These are phyloP conservation scores for Debaryomyces subglobosus DNA, from an alignment of 1,139 yeast genomes.

Conservation along the genomic window DNA sequence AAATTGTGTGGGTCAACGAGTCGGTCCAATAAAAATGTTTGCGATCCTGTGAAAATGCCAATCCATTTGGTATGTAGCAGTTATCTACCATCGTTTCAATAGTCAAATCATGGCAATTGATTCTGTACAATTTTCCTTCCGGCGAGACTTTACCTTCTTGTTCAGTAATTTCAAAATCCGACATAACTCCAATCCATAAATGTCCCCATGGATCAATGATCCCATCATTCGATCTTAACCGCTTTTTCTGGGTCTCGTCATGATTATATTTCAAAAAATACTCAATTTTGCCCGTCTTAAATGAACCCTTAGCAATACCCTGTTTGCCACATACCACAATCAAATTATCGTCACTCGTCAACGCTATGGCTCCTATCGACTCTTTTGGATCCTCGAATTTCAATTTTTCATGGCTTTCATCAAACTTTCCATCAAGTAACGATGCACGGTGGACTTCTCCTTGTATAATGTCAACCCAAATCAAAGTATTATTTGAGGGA, in stretches of 20 bases:
- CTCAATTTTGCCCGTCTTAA: constrained; percentile 40
- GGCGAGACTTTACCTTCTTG: constrained; percentile 31
- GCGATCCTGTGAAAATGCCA: constrained; percentile 63
- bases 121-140: constrained; percentile 49
- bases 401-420: constrained; percentile 43
- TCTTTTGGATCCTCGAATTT: constrained; percentile 38
- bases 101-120: constrained; percentile 37
- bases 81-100: constrained; percentile 36
- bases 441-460: constrained; percentile 58
- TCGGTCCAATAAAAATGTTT: constrained; percentile 71
- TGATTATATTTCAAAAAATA: constrained; percentile 50
- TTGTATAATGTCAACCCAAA: constrained; percentile 71
- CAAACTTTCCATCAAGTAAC: constrained; percentile 21
- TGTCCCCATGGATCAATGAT: constrained; percentile 69
- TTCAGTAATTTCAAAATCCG: constrained; percentile 44
- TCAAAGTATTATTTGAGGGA: constrained; percentile 53
- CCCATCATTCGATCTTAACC: constrained; percentile 74
- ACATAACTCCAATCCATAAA: constrained; percentile 77
- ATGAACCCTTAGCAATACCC: constrained; percentile 58
- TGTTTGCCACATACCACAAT: constrained; percentile 55
- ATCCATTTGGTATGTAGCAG: constrained; percentile 71
- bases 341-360: constrained; percentile 50
- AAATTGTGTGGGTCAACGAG: constrained; percentile 60
- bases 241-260: constrained; percentile 23
- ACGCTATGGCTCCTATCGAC: constrained; percentile 65